Evolutionary conservation across 805 yeast species (phyloP).

Genomic region (Metschnikowia lunata): DNA sequence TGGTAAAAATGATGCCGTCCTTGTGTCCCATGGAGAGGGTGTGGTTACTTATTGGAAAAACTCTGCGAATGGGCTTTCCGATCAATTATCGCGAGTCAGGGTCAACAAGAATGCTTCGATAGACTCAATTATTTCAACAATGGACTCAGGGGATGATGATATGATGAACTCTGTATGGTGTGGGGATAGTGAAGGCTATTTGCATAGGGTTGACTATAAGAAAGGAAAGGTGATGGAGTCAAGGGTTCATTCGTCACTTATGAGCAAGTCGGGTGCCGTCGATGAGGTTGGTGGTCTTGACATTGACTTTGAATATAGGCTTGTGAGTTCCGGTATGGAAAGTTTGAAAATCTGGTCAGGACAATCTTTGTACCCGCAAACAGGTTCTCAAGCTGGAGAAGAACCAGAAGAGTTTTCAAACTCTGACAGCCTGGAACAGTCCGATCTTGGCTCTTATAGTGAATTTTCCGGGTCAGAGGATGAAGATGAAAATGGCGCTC

Average conservation of each 20-base stretch:
- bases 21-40: constrained; percentile 91
- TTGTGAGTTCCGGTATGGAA: constrained; percentile 83
- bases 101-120: constrained; percentile 66
- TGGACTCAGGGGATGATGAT: constrained; percentile 48
- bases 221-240: constrained; percentile 60
- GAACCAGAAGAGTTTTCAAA: no score
- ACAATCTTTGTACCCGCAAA: not conserved
- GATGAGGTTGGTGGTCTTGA: constrained; percentile 81
- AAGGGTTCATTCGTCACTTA: constrained; percentile 54
- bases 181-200: constrained; percentile 73
- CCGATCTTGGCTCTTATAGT: not conserved
- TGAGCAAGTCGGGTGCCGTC: constrained; percentile 30
- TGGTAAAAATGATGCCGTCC: constrained; percentile 55
- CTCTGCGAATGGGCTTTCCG: constrained; percentile 59
- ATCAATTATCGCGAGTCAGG: constrained; percentile 75
- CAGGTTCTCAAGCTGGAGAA: not conserved
- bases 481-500: not conserved
- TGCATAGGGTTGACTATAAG: constrained; percentile 63
- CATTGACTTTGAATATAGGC: constrained; percentile 73
- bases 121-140: constrained; percentile 60
- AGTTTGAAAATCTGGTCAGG: constrained; percentile 66
- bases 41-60: constrained; percentile 83
- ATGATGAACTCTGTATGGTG: constrained; percentile 57
- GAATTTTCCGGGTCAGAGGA: not conserved
- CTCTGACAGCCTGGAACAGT: not conserved